A percentile compares a stretch with the other conserved stretches of the same genome.
Conservation (phyloP, 2,329 filamentous ascomycete genomes). For the Microascus cirrosus region DNA sequence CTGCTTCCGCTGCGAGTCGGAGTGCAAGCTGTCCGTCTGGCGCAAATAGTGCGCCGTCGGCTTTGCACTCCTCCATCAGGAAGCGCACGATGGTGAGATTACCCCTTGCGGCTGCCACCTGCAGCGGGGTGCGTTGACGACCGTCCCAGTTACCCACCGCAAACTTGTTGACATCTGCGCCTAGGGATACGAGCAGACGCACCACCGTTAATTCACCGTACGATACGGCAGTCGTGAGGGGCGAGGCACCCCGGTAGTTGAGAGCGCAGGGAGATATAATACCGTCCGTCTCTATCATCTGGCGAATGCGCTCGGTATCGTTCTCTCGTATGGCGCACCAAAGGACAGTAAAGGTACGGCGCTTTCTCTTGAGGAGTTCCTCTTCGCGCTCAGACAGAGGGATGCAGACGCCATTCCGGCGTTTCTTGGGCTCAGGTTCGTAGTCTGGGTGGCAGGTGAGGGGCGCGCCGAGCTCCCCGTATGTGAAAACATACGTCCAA, state of each 20-base stretch:
- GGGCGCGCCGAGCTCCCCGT: not conserved
- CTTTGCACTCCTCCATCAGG: constrained; percentile 25
- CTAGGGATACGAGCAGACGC: constrained; percentile 20
- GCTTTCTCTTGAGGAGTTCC: not conserved
- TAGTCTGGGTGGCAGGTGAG: not conserved
- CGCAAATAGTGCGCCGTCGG: constrained; percentile 29
- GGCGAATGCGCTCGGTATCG: constrained; percentile 15
- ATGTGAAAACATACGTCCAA: not conserved
- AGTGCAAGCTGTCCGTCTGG: constrained; percentile 33
- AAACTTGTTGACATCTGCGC: constrained; percentile 18
- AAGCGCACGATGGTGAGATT: constrained; percentile 27
- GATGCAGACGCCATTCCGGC: not conserved
- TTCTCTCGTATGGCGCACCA: constrained; percentile 15
- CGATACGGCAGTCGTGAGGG: constrained; percentile 23
- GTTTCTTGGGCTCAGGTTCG: not conserved
- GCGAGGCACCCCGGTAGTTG: constrained; percentile 16
- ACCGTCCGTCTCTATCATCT: constrained; percentile 18
- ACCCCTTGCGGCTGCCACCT: constrained; percentile 28
- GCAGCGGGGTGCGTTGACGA: constrained; percentile 27
- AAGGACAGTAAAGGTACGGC: constrained; percentile 16
- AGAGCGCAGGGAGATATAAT: constrained; percentile 26
- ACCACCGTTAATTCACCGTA: constrained; percentile 18
- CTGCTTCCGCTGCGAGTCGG: constrained; percentile 27
- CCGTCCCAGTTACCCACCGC: constrained; percentile 12
- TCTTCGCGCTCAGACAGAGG: no score